Conservation (phyloP, 441 rosid species). For the Rhodomyrtus psidioides region DNA sequence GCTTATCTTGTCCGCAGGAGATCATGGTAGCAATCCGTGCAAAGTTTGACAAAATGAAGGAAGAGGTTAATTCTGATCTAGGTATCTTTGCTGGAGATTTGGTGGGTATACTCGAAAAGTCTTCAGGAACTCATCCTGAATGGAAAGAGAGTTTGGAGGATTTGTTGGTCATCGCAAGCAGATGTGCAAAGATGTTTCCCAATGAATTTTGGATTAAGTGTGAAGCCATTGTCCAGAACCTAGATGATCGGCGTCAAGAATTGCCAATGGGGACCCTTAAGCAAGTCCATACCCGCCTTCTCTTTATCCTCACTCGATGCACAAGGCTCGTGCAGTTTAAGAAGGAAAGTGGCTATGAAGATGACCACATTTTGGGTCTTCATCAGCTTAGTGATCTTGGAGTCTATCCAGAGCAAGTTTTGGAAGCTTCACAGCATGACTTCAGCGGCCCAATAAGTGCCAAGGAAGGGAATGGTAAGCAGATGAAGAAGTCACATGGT, state of each 20-base stretch:
- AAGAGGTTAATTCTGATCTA: conserved; percentile 87
- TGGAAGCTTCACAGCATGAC: conserved; percentile 51
- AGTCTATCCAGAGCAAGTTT: conserved; percentile 73
- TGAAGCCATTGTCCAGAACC: conserved; percentile 80
- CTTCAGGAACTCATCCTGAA: conserved; percentile 55
- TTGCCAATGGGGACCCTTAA: conserved; percentile 84
- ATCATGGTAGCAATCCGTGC: conserved; percentile 71
- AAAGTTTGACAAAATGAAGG: conserved; percentile 84
- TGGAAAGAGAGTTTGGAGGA: conserved; percentile 80
- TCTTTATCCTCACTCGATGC: conserved; percentile 93
- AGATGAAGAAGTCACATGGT: conserved; percentile 26
- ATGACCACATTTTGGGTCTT: conserved; percentile 66
- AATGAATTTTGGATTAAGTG: conserved; percentile 84
- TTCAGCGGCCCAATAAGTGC: conserved; percentile 32
- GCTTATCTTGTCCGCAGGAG: conserved; percentile 46
- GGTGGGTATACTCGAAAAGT: conserved; percentile 74
- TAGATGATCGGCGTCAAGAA: conserved; percentile 94
- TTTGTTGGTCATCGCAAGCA: conserved; percentile 66
- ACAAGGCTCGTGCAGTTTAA: conserved; percentile 95
- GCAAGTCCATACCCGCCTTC: conserved; percentile 91
- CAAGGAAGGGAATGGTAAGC: conserved; percentile 34
- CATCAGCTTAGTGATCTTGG: conserved; percentile 94
- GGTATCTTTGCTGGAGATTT: conserved; percentile 89
- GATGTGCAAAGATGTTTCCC: conserved; percentile 80
- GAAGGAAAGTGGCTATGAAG: conserved; percentile 85